A percentile compares a stretch with the other conserved stretches of the same genome.
Conservation (phyloP, 331 rosid genomes). For the Telfairia occidentalis region DNA sequence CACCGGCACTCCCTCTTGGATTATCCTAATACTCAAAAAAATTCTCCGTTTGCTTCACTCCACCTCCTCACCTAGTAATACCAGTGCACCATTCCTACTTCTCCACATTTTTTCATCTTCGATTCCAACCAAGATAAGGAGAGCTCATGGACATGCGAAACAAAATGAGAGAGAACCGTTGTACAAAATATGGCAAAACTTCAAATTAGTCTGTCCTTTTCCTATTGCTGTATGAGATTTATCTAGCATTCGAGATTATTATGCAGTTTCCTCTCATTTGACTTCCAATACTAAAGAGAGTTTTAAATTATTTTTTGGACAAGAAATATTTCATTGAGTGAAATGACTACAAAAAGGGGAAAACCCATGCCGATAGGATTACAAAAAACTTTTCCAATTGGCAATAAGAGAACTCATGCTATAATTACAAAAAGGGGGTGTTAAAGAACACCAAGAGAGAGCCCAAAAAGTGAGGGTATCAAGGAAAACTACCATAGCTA, state of each 20-base stretch:
- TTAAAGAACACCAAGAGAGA: too few relatives aligned
- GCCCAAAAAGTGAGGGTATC: too few relatives aligned
- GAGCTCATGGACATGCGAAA: too few relatives aligned
- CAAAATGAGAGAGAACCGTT: neutral
- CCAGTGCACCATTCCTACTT: neutral
- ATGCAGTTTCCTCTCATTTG: neutral
- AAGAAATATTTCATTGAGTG: too few relatives aligned
- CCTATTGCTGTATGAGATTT: neutral
- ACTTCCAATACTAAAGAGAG: neutral
- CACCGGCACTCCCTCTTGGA: neutral
- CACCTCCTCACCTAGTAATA: neutral
- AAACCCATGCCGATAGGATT: too few relatives aligned
- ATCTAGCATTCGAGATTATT: neutral
- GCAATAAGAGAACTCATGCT: too few relatives aligned
- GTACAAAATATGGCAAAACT: neutral
- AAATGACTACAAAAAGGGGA: too few relatives aligned
- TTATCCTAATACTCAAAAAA: neutral
- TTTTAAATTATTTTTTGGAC: neutral
- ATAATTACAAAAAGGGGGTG: too few relatives aligned
- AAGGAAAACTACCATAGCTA: too few relatives aligned
- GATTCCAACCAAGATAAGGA: too few relatives aligned
- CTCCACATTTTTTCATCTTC: neutral
- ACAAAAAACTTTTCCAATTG: too few relatives aligned
- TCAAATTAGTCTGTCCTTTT: neutral
- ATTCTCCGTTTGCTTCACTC: neutral